Conservation (phyloP, 345 rosid species). For the Aegle marmelos region DNA sequence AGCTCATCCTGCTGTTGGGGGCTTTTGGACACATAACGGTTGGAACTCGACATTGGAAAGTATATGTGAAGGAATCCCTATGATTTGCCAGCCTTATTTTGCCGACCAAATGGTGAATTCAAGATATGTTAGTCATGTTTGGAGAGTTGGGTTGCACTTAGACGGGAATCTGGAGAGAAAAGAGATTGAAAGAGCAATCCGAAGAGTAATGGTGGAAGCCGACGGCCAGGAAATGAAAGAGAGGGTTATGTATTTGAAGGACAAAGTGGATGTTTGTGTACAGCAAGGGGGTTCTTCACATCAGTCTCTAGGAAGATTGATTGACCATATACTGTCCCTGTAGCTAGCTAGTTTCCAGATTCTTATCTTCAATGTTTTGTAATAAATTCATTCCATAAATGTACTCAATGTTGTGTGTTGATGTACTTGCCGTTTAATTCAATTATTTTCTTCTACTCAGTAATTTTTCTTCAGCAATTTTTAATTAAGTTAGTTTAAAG, state of each 20-base stretch:
- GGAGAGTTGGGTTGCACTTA: constrained; percentile 53
- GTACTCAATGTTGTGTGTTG: too few species aligned
- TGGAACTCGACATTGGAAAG: constrained; percentile 76
- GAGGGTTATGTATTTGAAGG: constrained; percentile 31
- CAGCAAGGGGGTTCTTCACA: constrained; percentile 39
- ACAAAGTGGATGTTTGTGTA: constrained; percentile 31
- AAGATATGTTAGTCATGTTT: constrained; percentile 42
- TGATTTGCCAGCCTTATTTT: constrained; percentile 69
- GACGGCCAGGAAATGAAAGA: constrained; percentile 41
- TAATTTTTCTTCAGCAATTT: too few species aligned
- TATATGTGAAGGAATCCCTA: constrained; percentile 58
- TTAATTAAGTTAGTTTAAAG: too few species aligned
- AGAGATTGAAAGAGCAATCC: constrained; percentile 37
- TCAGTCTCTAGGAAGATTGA: constrained; percentile 34
- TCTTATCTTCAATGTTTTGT: too few species aligned
- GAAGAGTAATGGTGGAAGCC: constrained; percentile 28
- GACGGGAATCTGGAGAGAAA: constrained; percentile 34
- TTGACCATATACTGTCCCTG: constrained; percentile 28
- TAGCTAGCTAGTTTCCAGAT: background rate
- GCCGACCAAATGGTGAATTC: constrained; percentile 59
- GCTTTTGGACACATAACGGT: constrained; percentile 64
- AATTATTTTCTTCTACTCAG: too few species aligned
- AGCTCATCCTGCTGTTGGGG: constrained; percentile 50
- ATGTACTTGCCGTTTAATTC: too few species aligned
- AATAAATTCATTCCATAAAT: too few species aligned